These are phyloP conservation scores for Trametes hirsuta DNA, from an alignment of 1,284 basidiomycete genomes.

Conservation along the genomic window DNA sequence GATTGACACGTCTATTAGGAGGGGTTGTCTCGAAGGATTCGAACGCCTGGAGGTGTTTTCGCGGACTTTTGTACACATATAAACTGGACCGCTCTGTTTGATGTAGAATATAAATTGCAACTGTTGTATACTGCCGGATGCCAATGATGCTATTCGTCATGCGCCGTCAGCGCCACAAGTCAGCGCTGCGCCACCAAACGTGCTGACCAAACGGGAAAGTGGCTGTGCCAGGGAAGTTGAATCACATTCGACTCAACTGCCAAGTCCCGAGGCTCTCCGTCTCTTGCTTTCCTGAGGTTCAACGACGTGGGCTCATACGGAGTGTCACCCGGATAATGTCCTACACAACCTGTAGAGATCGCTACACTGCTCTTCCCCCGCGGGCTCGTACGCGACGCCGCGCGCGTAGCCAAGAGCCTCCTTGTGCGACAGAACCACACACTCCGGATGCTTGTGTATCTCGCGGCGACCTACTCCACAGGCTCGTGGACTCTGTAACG, in stretches of 20 bases:
- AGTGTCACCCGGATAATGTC: neutral
- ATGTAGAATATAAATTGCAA: too few relatives aligned
- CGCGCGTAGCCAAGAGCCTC: neutral
- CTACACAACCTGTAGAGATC: neutral
- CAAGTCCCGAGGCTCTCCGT: neutral
- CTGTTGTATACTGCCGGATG: too few relatives aligned
- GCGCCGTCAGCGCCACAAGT: neutral
- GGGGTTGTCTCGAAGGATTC: too few relatives aligned
- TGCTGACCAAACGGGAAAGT: slow-evolving; percentile 4
- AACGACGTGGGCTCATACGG: neutral
- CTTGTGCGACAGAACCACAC: neutral
- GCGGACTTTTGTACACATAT: too few relatives aligned
- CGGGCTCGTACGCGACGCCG: neutral
- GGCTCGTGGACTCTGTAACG: neutral
- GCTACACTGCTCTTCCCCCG: slow-evolving; percentile 2
- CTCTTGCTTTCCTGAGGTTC: neutral
- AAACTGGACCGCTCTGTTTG: too few relatives aligned
- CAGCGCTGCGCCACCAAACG: neutral
- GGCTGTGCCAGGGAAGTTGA: slow-evolving; percentile 13
- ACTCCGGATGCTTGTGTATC: neutral
- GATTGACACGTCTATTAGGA: too few relatives aligned
- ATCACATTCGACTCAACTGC: slow-evolving; percentile 4
- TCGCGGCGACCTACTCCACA: neutral
- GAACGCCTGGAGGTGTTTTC: too few relatives aligned
- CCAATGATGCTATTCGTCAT: too few relatives aligned